Percentiles rank a stretch among this genome's conserved stretches.
Conservation (phyloP, 2,329 filamentous ascomycete genomes). For the Capronia americana region DNA sequence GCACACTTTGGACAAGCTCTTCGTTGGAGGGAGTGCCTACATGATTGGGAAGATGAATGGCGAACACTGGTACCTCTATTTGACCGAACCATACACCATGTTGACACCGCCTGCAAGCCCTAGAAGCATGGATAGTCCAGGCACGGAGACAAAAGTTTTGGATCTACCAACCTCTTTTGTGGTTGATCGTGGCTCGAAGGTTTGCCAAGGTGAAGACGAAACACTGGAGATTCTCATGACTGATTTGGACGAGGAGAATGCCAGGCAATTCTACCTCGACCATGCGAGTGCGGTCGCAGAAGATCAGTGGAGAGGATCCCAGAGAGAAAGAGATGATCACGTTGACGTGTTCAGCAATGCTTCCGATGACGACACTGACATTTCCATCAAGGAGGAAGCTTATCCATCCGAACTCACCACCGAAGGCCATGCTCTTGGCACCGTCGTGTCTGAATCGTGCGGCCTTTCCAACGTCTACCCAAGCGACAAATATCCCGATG, state of each 20-base stretch:
- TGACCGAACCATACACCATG: conserved; percentile 81
- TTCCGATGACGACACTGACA: conserved; percentile 66
- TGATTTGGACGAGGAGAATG: conserved; percentile 69
- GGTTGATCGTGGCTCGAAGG: conserved; percentile 38
- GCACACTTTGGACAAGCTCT: conserved; percentile 87
- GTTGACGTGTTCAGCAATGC: conserved; percentile 81
- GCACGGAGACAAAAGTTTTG: conserved; percentile 66
- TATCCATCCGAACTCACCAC: conserved; percentile 80
- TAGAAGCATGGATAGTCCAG: conserved; percentile 50
- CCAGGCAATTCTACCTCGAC: conserved; percentile 73
- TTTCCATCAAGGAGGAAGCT: conserved; percentile 62
- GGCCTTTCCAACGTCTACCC: conserved; percentile 91
- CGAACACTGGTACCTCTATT: conserved; percentile 98
- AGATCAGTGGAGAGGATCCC: conserved; percentile 75
- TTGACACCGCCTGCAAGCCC: conserved; percentile 86
- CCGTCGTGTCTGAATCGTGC: conserved; percentile 87
- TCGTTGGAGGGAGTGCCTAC: conserved; percentile 91
- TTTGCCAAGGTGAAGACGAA: conserved; percentile 51
- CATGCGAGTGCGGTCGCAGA: conserved; percentile 90
- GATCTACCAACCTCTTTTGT: conserved; percentile 55
- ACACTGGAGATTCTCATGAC: conserved; percentile 71
- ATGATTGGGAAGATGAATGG: conserved; percentile 99
- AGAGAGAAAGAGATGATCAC: conserved; percentile 64
- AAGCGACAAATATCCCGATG: conserved; percentile 83
- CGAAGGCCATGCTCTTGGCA: conserved; percentile 91